phyloP scores from a whole-genome alignment of 192 early-diverging fungal species.

The Ambispora gerdemannii region DNA sequence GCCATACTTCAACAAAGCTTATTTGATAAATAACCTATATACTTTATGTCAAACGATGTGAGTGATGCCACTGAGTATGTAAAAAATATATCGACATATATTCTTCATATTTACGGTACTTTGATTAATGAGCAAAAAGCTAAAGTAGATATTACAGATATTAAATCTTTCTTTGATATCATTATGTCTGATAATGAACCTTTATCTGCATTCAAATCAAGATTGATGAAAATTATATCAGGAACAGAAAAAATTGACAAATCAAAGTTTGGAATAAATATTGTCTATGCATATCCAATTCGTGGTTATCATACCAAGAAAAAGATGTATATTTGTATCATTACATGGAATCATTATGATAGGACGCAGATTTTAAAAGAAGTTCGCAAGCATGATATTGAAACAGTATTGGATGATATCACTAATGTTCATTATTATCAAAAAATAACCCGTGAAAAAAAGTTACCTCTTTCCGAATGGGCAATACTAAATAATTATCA shows the following conservation, averaged over 20 bases:
- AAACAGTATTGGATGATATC: background rate
- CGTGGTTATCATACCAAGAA: background rate
- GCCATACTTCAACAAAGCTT: slow-evolving; percentile 21
- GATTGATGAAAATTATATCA: background rate
- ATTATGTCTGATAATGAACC: background rate
- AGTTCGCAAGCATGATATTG: background rate
- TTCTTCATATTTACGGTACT: slow-evolving; percentile 13
- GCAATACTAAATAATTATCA: background rate
- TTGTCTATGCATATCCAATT: background rate
- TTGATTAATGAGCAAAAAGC: slow-evolving; percentile 23
- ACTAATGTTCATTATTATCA: slow-evolving; percentile 1
- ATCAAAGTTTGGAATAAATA: background rate
- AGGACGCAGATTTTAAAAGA: background rate
- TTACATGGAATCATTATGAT: slow-evolving; percentile 13
- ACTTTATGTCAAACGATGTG: slow-evolving; percentile 1
- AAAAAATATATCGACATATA: slow-evolving; percentile 12
- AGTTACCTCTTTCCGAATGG: slow-evolving; percentile 6
- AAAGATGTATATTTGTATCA: background rate
- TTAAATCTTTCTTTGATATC: slow-evolving; percentile 24
- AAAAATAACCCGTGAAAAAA: slow-evolving; percentile 2
- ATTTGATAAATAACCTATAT: slow-evolving; percentile 1
- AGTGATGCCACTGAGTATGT: slow-evolving; percentile 10
- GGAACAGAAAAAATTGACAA: background rate
- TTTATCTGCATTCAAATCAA: slow-evolving; percentile 5
- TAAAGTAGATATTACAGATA: slow-evolving; percentile 12